Evolutionary conservation across 352 stramenopile species (phyloP).

Genomic region (Nothophytophthora sp.): DNA sequence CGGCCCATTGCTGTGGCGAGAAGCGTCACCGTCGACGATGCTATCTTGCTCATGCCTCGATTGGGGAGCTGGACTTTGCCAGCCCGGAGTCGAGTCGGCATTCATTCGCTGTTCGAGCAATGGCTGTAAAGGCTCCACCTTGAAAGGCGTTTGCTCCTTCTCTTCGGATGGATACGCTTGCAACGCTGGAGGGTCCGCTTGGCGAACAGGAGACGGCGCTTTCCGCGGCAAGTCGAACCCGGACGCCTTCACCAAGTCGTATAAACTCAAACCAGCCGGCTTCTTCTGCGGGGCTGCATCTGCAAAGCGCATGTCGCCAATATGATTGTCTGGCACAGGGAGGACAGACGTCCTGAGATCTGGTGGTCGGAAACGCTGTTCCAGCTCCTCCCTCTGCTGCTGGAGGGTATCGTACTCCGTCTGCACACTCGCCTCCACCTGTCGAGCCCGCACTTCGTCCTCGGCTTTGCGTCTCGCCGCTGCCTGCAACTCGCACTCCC

Average conservation of each 20-base stretch:
- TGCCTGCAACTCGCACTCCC: conserved; percentile 17
- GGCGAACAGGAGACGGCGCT: conserved; percentile 4
- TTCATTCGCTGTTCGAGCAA: too few relatives aligned
- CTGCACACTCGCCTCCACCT: conserved; percentile 11
- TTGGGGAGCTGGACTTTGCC: too few relatives aligned
- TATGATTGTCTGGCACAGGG: conserved; percentile 7
- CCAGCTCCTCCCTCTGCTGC: conserved; percentile 14
- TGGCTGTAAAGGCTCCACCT: neutral
- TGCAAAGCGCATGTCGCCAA: neutral
- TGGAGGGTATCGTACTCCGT: conserved; percentile 5
- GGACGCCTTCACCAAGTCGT: conserved; percentile 40
- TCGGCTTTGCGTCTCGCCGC: conserved; percentile 4
- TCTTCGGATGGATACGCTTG: conserved; percentile 5
- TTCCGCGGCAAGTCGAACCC: conserved; percentile 12
- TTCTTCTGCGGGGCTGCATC: conserved; percentile 7
- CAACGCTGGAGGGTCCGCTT: conserved; percentile 5
- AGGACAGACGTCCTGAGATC: conserved; percentile 1
- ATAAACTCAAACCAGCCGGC: conserved; percentile 38
- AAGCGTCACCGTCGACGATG: too few relatives aligned
- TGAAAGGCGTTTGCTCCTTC: neutral
- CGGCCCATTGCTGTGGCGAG: too few relatives aligned
- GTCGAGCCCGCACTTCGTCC: neutral
- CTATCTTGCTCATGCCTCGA: too few relatives aligned
- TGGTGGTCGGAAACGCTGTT: neutral
- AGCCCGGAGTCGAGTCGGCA: too few relatives aligned